These are phyloP conservation scores for Eremochloa ophiuroides DNA, from an alignment of 176 grass and related monocot species.

Conservation along the genomic window DNA sequence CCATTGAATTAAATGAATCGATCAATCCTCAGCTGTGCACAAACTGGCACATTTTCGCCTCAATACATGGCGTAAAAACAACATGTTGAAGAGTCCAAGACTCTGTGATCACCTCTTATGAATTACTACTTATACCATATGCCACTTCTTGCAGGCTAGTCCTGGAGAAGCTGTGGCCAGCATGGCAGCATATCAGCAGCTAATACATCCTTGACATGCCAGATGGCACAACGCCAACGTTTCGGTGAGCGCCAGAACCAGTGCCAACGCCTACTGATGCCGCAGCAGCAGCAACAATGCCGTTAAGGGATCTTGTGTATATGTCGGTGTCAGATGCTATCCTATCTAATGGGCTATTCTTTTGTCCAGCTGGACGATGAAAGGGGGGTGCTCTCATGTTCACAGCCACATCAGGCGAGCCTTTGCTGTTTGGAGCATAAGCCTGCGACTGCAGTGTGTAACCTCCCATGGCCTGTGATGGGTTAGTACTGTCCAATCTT, in stretches of 20 bases:
- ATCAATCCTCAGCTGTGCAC: not conserved
- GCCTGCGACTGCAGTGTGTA: slow-evolving; percentile 38
- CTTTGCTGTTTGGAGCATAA: slow-evolving; percentile 30
- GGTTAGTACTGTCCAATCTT: slow-evolving; percentile 36
- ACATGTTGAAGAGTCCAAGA: not conserved
- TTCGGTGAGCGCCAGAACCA: slow-evolving; percentile 61
- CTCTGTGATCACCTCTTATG: not conserved
- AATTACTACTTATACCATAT: not conserved
- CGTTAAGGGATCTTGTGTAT: slow-evolving; percentile 56
- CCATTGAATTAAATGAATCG: not conserved
- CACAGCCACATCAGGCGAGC: slow-evolving; percentile 34
- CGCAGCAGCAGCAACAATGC: slow-evolving; percentile 49
- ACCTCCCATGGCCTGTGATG: slow-evolving; percentile 34
- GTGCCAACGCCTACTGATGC: slow-evolving; percentile 48
- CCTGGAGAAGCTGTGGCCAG: not conserved
- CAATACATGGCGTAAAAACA: not conserved
- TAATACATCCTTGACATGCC: slow-evolving; percentile 79
- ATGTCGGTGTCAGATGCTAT: slow-evolving; percentile 43
- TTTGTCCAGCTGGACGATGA: slow-evolving; percentile 37
- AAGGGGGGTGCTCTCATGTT: slow-evolving; percentile 64
- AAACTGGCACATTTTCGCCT: not conserved
- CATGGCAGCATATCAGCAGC: not conserved
- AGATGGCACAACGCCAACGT: slow-evolving; percentile 54
- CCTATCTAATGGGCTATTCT: slow-evolving; percentile 36
- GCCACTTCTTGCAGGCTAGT: slow-evolving; percentile 17